Conservation (phyloP, 2,329 filamentous ascomycete species). For the Pseudocercospora crystallina region DNA sequence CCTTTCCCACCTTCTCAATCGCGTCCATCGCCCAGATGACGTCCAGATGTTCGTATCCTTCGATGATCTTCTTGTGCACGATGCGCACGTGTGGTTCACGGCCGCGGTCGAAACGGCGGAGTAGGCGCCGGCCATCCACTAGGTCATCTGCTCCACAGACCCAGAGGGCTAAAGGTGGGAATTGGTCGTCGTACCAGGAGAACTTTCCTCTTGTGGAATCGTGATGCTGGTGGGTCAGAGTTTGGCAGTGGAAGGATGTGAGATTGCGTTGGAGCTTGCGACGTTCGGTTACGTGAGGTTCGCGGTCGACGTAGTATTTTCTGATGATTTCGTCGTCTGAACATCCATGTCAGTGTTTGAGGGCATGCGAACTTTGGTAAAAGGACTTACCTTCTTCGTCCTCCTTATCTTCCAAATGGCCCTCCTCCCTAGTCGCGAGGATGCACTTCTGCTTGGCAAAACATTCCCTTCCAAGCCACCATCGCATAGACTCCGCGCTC, state of each 20-base stretch:
- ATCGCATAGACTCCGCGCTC: constrained; percentile 84
- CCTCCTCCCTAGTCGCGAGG: constrained; percentile 72
- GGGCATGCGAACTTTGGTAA: not conserved
- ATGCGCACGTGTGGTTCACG: constrained; percentile 78
- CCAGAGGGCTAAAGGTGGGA: constrained; percentile 86
- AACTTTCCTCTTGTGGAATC: constrained; percentile 39
- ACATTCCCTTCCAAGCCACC: constrained; percentile 89
- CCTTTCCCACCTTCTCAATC: constrained; percentile 76
- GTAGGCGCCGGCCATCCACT: constrained; percentile 74
- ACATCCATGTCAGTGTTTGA: not conserved
- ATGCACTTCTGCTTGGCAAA: constrained; percentile 87
- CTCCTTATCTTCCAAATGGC: constrained; percentile 59
- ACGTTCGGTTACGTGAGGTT: constrained; percentile 29
- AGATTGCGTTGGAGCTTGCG: constrained; percentile 32
- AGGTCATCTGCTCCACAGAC: constrained; percentile 79
- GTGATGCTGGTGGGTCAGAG: constrained; percentile 32
- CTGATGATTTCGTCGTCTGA: constrained; percentile 39
- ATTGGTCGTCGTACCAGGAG: constrained; percentile 79
- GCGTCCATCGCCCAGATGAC: constrained; percentile 93
- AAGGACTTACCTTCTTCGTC: constrained; percentile 35
- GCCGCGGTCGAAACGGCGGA: constrained; percentile 71
- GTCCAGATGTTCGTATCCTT: constrained; percentile 90
- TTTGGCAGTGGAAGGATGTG: constrained; percentile 31
- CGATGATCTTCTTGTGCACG: constrained; percentile 78
- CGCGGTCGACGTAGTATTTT: constrained; percentile 35